Conservation (phyloP, 306 rosid genomes). For the Mimosa pudica region DNA sequence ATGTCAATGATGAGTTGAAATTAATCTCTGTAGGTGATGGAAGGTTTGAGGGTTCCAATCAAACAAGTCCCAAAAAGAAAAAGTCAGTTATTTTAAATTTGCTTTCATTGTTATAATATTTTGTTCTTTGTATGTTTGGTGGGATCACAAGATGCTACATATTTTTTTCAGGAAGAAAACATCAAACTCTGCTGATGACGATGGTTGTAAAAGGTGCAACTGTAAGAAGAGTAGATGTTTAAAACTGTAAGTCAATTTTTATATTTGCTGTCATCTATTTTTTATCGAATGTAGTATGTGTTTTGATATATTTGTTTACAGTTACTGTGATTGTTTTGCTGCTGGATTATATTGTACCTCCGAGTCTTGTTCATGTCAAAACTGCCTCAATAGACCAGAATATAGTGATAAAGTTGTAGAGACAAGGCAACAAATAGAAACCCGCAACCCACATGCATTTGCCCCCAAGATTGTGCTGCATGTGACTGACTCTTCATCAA, state of each 20-base stretch:
- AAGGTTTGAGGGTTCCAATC: slow-evolving; percentile 38
- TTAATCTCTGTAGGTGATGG: slow-evolving; percentile 28
- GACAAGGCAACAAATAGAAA: slow-evolving; percentile 41
- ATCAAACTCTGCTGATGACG: slow-evolving; percentile 24
- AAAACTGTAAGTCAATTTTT: slow-evolving; percentile 55
- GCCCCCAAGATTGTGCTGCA: slow-evolving; percentile 54
- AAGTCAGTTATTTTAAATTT: slow-evolving; percentile 34
- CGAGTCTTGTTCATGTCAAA: slow-evolving; percentile 57
- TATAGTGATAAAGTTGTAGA: slow-evolving; percentile 41
- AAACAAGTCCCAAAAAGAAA: slow-evolving; percentile 43
- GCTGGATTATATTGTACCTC: slow-evolving; percentile 49
- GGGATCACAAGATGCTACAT: slow-evolving; percentile 24
- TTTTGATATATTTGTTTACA: slow-evolving; percentile 26
- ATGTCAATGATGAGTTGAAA: slow-evolving; percentile 30
- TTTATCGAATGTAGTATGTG: neutral
- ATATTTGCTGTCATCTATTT: neutral
- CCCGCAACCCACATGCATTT: slow-evolving; percentile 63
- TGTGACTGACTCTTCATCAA: slow-evolving; percentile 32
- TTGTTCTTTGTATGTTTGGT: slow-evolving; percentile 1
- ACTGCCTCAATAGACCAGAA: slow-evolving; percentile 57
- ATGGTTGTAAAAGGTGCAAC: slow-evolving; percentile 54
- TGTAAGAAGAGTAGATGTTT: slow-evolving; percentile 57
- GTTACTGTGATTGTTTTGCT: slow-evolving; percentile 69
- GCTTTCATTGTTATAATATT: neutral
- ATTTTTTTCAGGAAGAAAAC: slow-evolving; percentile 50